Evolutionary conservation across 495 filamentous ascomycete genomes (phyloP).

Genomic region (Pyrenula aspistea): DNA sequence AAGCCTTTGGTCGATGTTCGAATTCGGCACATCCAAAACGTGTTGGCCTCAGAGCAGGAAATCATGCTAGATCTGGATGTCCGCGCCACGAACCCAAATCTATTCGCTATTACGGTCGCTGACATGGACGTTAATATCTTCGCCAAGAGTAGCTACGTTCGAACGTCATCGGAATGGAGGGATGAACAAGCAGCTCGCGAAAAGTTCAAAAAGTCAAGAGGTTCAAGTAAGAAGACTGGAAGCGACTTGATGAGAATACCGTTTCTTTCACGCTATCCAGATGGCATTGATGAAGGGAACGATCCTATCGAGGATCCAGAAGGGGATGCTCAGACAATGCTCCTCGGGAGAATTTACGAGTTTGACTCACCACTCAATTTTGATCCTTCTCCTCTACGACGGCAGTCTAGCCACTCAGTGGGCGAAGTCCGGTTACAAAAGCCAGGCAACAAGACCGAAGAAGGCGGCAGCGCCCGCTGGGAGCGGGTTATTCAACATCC

Average conservation of each 20-base stretch:
- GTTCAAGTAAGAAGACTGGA: slow-evolving; percentile 1
- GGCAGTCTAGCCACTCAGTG: slow-evolving; percentile 48
- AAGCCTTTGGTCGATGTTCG: slow-evolving; percentile 69
- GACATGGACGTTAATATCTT: slow-evolving; percentile 85
- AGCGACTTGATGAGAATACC: background rate
- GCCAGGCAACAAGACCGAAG: slow-evolving; percentile 82
- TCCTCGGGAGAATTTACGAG: slow-evolving; percentile 71
- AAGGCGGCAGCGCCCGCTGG: slow-evolving; percentile 81
- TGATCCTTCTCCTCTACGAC: slow-evolving; percentile 73
- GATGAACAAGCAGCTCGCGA: background rate
- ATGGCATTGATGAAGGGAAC: slow-evolving; percentile 52
- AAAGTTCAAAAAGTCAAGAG: background rate
- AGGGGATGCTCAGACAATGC: slow-evolving; percentile 65
- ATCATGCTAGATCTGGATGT: slow-evolving; percentile 92
- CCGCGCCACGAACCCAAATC: slow-evolving; percentile 78
- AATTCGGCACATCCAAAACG: slow-evolving; percentile 68
- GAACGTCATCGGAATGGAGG: slow-evolving; percentile 28
- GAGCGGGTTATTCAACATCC: slow-evolving; percentile 80
- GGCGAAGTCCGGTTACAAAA: slow-evolving; percentile 71
- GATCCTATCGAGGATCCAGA: slow-evolving; percentile 60
- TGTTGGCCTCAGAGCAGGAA: slow-evolving; percentile 87
- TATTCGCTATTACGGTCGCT: slow-evolving; percentile 71
- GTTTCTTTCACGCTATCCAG: slow-evolving; percentile 1
- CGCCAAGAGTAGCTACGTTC: slow-evolving; percentile 78
- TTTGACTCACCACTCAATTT: slow-evolving; percentile 84